These are phyloP conservation scores for Ophiostoma tasmaniense DNA, from an alignment of 2,329 filamentous ascomycete genomes.

Conservation along the genomic window DNA sequence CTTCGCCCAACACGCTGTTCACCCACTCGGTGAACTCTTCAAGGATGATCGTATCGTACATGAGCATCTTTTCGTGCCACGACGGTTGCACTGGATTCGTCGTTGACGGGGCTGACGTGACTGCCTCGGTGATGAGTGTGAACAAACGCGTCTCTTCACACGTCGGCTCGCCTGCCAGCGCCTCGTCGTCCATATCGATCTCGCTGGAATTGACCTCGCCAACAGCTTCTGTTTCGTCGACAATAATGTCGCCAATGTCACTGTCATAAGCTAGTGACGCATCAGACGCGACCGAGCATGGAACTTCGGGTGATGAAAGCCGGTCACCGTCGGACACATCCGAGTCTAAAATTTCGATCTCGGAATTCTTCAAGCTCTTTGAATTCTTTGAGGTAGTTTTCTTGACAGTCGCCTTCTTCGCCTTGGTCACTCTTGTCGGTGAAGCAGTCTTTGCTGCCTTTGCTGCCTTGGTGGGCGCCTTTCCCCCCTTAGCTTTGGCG, in stretches of 20 bases:
- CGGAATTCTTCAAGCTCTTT: constrained; percentile 5
- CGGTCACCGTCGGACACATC: constrained; percentile 26
- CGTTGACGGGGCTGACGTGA: constrained; percentile 43
- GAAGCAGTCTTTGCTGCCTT: constrained; percentile 13
- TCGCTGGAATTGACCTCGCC: constrained; percentile 25
- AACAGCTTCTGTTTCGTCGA: background rate
- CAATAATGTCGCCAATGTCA: constrained; percentile 28
- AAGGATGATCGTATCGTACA: constrained; percentile 84
- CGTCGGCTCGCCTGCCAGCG: constrained; percentile 30
- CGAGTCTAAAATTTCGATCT: constrained; percentile 20
- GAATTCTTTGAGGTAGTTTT: constrained; percentile 23
- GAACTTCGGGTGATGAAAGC: constrained; percentile 30
- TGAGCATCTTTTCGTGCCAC: constrained; percentile 88
- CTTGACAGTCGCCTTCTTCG: constrained; percentile 12
- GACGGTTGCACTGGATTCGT: constrained; percentile 46
- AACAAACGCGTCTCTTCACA: constrained; percentile 41
- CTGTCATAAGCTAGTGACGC: background rate
- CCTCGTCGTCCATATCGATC: constrained; percentile 33
- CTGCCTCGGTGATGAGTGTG: constrained; percentile 44
- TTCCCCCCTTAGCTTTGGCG: background rate
- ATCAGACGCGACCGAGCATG: constrained; percentile 21
- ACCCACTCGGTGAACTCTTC: constrained; percentile 81
- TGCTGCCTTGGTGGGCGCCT: constrained; percentile 4
- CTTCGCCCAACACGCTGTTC: constrained; percentile 60
- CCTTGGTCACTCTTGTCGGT: background rate